phyloP scores from a whole-genome alignment of 2,329 filamentous ascomycete genomes.

The Phialocephala sp. region DNA sequence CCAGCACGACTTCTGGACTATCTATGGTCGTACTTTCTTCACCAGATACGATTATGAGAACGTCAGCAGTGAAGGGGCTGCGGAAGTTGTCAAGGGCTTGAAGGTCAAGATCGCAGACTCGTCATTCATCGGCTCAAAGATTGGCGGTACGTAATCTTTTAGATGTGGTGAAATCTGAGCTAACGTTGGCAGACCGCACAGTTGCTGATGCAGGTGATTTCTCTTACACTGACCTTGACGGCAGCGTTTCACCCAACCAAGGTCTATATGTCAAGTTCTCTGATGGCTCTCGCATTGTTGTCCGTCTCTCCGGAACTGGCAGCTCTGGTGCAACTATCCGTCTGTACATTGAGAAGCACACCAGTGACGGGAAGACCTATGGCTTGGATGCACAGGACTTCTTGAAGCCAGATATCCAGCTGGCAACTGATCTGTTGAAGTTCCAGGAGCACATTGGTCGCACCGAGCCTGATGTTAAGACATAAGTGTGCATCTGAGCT shows the following conservation, averaged over 20 bases:
- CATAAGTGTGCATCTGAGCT: conserved; percentile 55
- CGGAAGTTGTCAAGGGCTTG: conserved; percentile 85
- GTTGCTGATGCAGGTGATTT: conserved; percentile 94
- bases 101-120: conserved; percentile 76
- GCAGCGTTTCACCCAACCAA: conserved; percentile 93
- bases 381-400: conserved; percentile 89
- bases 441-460: conserved; percentile 93
- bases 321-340: conserved; percentile 96
- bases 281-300: conserved; percentile 92
- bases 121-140: conserved; percentile 79
- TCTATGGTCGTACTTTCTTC: conserved; percentile 97
- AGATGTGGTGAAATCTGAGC: conserved; percentile 31
- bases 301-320: conserved; percentile 92
- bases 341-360: conserved; percentile 96
- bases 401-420: conserved; percentile 85
- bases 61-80: conserved; percentile 87
- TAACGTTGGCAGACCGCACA: conserved; percentile 64
- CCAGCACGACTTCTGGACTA: conserved; percentile 95
- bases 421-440: conserved; percentile 85
- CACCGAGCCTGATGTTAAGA: conserved; percentile 95
- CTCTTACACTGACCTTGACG: conserved; percentile 98
- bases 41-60: conserved; percentile 99
- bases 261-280: conserved; percentile 94
- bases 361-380: conserved; percentile 78
- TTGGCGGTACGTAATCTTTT: conserved; percentile 61